phyloP scores from a whole-genome alignment of 306 rosid species.

The Vachellia collinsii region DNA sequence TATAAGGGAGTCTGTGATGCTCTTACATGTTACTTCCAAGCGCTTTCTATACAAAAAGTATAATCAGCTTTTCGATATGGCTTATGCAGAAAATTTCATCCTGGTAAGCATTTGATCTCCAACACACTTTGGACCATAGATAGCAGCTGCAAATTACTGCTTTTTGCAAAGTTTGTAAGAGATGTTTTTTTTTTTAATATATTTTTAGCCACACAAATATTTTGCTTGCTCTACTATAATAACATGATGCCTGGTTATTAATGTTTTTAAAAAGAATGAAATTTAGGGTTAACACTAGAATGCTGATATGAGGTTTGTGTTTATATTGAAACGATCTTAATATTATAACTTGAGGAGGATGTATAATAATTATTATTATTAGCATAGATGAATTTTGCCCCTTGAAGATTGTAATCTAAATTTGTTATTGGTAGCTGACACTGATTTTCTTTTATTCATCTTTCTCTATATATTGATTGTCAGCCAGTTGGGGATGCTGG shows the following conservation, averaged over 20 bases:
- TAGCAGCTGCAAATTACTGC: slow-evolving; percentile 14
- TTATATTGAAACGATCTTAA: background rate
- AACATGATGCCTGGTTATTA: background rate
- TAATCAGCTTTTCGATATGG: slow-evolving; percentile 92
- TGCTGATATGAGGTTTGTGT: background rate
- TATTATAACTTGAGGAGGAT: slow-evolving; percentile 14
- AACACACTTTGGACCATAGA: slow-evolving; percentile 14
- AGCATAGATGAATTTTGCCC: slow-evolving; percentile 9
- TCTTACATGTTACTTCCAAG: slow-evolving; percentile 70
- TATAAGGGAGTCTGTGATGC: slow-evolving; percentile 77
- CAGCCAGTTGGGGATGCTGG: slow-evolving; percentile 93
- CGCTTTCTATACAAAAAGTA: slow-evolving; percentile 89
- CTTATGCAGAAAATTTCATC: slow-evolving; percentile 87
- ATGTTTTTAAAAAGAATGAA: background rate
- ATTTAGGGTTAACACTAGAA: slow-evolving; percentile 3
- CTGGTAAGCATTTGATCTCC: slow-evolving; percentile 57
- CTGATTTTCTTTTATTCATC: background rate
- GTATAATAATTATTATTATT: slow-evolving; percentile 25
- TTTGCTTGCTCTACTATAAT: slow-evolving; percentile 15
- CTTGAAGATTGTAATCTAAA: slow-evolving; percentile 22
- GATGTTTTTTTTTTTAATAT: slow-evolving; percentile 11
- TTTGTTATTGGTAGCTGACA: slow-evolving; percentile 20
- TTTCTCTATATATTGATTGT: slow-evolving; percentile 8
- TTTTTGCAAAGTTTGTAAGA: background rate
- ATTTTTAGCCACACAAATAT: slow-evolving; percentile 25